Conservation (phyloP, 768 basidiomycete genomes). For the Amanita phalloides region DNA sequence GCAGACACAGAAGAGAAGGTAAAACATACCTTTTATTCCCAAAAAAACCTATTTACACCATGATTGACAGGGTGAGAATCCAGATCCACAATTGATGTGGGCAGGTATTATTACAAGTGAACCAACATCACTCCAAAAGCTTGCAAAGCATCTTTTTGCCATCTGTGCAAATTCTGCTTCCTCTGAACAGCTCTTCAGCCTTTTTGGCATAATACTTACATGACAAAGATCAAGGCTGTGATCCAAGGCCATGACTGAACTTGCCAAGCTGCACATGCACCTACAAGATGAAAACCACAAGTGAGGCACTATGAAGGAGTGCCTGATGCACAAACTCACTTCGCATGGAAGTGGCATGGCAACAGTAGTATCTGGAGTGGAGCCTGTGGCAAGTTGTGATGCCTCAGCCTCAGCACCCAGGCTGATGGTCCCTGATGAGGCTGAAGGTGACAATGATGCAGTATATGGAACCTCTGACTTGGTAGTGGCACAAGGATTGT, state of each 20-base stretch:
- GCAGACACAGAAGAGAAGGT: too few relatives aligned
- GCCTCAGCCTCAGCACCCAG: not conserved
- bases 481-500: not conserved
- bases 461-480: not conserved
- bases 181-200: conserved; percentile 19
- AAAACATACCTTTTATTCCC: not conserved
- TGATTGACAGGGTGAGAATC: not conserved
- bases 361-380: not conserved
- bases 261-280: not conserved
- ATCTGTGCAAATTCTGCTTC: conserved; percentile 19
- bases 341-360: not conserved
- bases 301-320: not conserved
- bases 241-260: not conserved
- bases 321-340: not conserved
- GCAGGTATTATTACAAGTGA: not conserved
- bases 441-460: not conserved
- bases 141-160: conserved; percentile 10
- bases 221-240: not conserved
- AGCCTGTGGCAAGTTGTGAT: not conserved
- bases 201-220: conserved; percentile 10
- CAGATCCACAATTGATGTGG: not conserved
- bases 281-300: not conserved
- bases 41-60: not conserved
- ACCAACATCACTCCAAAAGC: not conserved
- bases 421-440: not conserved